phyloP scores from a whole-genome alignment of 768 basidiomycete genomes.

The Rubroboletus pulcherrimus region DNA sequence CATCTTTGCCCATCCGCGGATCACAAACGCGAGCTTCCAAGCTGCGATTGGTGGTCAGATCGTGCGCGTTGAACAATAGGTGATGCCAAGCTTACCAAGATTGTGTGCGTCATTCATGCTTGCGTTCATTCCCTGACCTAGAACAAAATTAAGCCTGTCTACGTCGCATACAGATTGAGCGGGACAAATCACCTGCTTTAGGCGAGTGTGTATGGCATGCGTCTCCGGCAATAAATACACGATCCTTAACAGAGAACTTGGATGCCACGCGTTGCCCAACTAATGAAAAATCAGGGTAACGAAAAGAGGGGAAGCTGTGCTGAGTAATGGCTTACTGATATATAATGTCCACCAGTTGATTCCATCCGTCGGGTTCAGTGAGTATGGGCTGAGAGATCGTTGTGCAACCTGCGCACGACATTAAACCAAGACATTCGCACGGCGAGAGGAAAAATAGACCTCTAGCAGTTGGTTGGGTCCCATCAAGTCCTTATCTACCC shows the following conservation, averaged over 20 bases:
- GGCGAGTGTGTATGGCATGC: constrained; percentile 48
- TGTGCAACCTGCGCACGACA: constrained; percentile 33
- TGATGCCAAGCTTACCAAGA: constrained; percentile 32
- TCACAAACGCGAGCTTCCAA: constrained; percentile 53
- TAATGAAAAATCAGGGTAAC: constrained; percentile 13
- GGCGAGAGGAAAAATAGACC: constrained; percentile 16
- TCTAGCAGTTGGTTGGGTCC: constrained; percentile 39
- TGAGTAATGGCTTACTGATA: constrained; percentile 33
- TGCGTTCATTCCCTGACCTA: constrained; percentile 53
- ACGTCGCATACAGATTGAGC: background rate
- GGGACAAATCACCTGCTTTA: constrained; percentile 34
- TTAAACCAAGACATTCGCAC: background rate
- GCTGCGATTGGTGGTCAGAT: constrained; percentile 23
- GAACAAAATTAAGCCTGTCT: constrained; percentile 16
- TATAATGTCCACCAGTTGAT: constrained; percentile 52
- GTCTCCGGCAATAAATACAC: constrained; percentile 56
- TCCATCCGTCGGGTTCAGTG: constrained; percentile 27
- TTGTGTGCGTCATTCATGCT: constrained; percentile 55
- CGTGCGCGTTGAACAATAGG: background rate
- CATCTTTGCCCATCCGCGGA: constrained; percentile 44
- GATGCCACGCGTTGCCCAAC: constrained; percentile 57
- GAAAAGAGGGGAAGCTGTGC: background rate
- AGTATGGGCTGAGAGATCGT: constrained; percentile 40
- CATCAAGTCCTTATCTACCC: constrained; percentile 38
- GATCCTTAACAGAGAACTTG: constrained; percentile 42